phyloP scores from a whole-genome alignment of 768 basidiomycete genomes.

The Favolaschia claudopus region DNA sequence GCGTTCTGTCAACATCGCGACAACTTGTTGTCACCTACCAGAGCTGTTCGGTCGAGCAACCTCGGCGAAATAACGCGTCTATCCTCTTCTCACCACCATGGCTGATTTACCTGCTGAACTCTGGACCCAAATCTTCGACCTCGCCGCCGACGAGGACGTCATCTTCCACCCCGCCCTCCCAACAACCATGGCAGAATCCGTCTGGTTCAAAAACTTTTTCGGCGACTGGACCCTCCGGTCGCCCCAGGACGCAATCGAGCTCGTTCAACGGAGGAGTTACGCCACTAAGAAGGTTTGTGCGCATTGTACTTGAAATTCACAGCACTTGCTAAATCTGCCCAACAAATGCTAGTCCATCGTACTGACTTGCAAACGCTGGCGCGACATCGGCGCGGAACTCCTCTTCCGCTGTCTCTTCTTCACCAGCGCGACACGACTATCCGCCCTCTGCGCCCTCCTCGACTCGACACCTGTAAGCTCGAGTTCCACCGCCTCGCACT shows the following conservation, averaged over 20 bases:
- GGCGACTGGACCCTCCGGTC: slow-evolving; percentile 65
- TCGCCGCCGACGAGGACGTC: slow-evolving; percentile 75
- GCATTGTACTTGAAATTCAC: not conserved
- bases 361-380: slow-evolving; percentile 71
- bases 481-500: slow-evolving; percentile 47
- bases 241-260: slow-evolving; percentile 64
- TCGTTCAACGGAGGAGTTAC: slow-evolving; percentile 67
- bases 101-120: slow-evolving; percentile 70
- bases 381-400: slow-evolving; percentile 65
- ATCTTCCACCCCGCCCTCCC: slow-evolving; percentile 69
- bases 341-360: slow-evolving; percentile 72
- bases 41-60: too few relatives aligned
- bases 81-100: slow-evolving; percentile 17
- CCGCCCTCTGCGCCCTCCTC: slow-evolving; percentile 58
- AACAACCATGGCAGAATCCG: slow-evolving; percentile 66
- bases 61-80: too few relatives aligned
- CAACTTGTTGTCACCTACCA: too few relatives aligned
- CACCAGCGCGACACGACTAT: slow-evolving; percentile 62
- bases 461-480: slow-evolving; percentile 47
- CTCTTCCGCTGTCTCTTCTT: slow-evolving; percentile 77
- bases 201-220: slow-evolving; percentile 64
- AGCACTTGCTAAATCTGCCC: too few relatives aligned
- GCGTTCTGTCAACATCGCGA: too few relatives aligned
- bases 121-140: slow-evolving; percentile 73
- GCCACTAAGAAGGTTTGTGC: slow-evolving; percentile 68